Base-by-base conservation (phyloP, 441 rosid species). In the Adansonia rubrostipa region DNA sequence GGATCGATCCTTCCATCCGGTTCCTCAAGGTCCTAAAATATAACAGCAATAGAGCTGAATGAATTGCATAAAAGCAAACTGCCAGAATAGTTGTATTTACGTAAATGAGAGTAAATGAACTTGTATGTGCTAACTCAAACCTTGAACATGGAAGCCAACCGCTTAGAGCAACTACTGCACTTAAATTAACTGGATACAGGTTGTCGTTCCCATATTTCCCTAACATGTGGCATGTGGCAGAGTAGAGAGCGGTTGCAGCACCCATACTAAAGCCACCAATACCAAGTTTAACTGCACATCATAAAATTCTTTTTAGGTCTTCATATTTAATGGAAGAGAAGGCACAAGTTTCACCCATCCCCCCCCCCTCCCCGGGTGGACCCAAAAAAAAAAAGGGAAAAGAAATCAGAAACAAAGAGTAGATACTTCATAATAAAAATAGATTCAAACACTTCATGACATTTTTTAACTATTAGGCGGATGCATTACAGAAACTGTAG, bases 241-340 rank as follows among this genome's bases (percentile, higher is more conserved):
- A 89, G 84, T 87, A 86, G 42, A 89, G 89, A 74, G 92, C 88
- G 5, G 78, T 82, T 73, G 92, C 89, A 64, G 88, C 88, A 78
- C 92, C 92, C 89, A 89, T 87, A 50, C 92, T 89, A 83, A 89
- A 89, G 80, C 92, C 92, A 68, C 90, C 92, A 19, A 89, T 82
- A 22, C 88, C 90, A 68, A 89, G 84, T 82, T 82, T 86, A 78
- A 89, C 90, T 89, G 85, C 82, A 68, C 72, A 67, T 33, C 57
- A 47, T 6, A 40, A 40, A 40, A 40, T 63, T 58, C 33, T 1
- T 28, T 44, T 5, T 63, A 0, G 17, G 64, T 17, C 47, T 15
- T 28, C 24, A 71, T 28, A 24, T 9, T 3, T 45, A 45, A 45
- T 45, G 50, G 11, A 45, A 9, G 28, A 0, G 1, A 68, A 6